Conservation (phyloP, 1,284 basidiomycete genomes). For the Cryptococcus sp. region DNA sequence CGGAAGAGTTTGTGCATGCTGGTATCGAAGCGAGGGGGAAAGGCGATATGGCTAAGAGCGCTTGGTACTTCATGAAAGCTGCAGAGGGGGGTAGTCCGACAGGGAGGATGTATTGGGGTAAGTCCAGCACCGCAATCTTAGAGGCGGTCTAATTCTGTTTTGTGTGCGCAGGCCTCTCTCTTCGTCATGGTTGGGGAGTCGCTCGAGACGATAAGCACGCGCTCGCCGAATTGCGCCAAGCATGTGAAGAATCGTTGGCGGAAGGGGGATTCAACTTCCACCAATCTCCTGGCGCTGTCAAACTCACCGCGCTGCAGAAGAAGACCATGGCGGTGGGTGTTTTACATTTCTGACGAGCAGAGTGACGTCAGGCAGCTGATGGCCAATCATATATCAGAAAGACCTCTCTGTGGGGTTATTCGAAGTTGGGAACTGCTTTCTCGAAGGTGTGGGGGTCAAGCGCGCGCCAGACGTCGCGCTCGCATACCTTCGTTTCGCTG, state of each 20-base stretch:
- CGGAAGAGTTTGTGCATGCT: conserved; percentile 33
- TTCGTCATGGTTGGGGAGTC: conserved; percentile 50
- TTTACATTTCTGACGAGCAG: not conserved
- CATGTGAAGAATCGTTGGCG: conserved; percentile 42
- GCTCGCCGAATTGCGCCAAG: conserved; percentile 43
- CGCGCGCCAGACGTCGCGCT: conserved; percentile 44
- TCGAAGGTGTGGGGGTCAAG: conserved; percentile 51
- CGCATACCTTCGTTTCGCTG: conserved; percentile 49
- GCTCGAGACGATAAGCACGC: conserved; percentile 45
- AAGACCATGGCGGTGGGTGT: conserved; percentile 38
- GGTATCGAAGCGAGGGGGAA: conserved; percentile 42
- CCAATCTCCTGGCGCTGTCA: conserved; percentile 27
- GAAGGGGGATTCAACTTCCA: conserved; percentile 37
- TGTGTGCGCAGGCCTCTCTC: conserved; percentile 34
- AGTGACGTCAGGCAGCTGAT: not conserved
- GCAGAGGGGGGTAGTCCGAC: conserved; percentile 48
- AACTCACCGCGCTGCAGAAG: conserved; percentile 35
- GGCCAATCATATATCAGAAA: conserved; percentile 28
- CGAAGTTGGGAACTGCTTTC: conserved; percentile 51
- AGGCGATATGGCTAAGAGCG: conserved; percentile 46
- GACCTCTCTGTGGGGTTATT: conserved; percentile 48
- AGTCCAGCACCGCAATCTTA: conserved; percentile 3
- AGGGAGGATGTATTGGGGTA: conserved; percentile 51
- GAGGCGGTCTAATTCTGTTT: not conserved
- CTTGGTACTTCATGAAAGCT: conserved; percentile 51